Base-by-base conservation (phyloP, 495 filamentous ascomycete species). In the Parathielavia appendiculata region DNA sequence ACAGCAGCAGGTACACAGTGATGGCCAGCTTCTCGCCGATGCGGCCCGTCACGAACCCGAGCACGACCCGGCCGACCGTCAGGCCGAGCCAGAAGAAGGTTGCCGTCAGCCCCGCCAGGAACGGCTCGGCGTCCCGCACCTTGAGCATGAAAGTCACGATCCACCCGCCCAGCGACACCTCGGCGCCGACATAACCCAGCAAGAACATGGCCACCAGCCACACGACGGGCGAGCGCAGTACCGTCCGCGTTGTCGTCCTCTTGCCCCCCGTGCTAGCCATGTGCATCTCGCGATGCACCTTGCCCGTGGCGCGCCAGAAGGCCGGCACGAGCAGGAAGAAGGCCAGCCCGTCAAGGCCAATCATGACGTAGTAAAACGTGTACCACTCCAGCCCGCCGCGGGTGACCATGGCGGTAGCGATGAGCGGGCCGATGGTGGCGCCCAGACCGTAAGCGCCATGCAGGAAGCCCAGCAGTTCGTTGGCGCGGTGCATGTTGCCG, bases 81-180 rank as follows among this genome's bases (percentile, higher is more conserved):
- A 95, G 80, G 35, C 90, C 89, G 2, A 82, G 83, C 90, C 90
- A 95, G 71, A 95, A 96, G 13, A 89, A 89, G 0, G 87, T 83
- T 13, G 84, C 90, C 16, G 89, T 87, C 63, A 92, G 86, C 22
- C 91, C 90, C 9, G 90, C 87, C 6, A 76, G 77, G 35, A 84
- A 83, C 4, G 85, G 83, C 41, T 86, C 79, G 5, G 88, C 90
- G 56, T 85, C 71, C 12, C 91, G 85, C 46, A 90, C 87, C 26
- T 74, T 79, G 59, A 93, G 85, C 71, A 95, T 82, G 73, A 92
- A 95, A 2, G 88, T 89, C 43, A 92, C 88, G 40, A 95, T 85
- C 91, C 90, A 96, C 16, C 91, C 87, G 34, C 90, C 89, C 0
- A 95, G 78, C 0, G 86, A 84, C 20, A 96, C 91, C 58, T 96